Percentiles rank a stretch among this genome's conserved stretches.
phyloP scores from a whole-genome alignment of 164 flowering plant species.

The Vitis vinifera region DNA sequence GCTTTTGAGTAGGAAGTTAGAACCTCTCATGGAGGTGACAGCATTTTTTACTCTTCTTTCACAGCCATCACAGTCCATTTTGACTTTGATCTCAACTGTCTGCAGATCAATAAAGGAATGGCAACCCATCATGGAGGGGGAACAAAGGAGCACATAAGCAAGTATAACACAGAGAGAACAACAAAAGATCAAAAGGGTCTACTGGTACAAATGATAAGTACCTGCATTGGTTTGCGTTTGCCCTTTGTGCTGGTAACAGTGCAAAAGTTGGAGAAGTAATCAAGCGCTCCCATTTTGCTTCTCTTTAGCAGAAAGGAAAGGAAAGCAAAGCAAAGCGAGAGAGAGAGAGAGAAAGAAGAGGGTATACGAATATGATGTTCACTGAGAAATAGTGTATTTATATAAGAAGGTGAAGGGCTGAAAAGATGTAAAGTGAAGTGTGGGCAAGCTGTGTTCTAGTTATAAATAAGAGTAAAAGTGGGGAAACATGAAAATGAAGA shows the following conservation, averaged over 20 bases:
- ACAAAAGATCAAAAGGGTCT: not conserved
- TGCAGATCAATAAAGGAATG: constrained; percentile 16
- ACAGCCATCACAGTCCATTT: constrained; percentile 87
- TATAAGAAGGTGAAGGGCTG: constrained; percentile 10
- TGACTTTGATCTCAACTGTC: constrained; percentile 85
- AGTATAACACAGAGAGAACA: not conserved
- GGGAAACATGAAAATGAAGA: not conserved
- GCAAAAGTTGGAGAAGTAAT: constrained; percentile 63
- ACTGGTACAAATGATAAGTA: constrained; percentile 15
- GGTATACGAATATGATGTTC: not conserved
- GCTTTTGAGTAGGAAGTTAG: not conserved
- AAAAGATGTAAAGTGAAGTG: not conserved
- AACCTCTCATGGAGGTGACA: constrained; percentile 65
- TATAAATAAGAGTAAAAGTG: not conserved
- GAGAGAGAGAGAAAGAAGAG: not conserved
- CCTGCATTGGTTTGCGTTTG: constrained; percentile 73
- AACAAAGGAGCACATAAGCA: not conserved
- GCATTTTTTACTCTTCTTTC: constrained; percentile 69
- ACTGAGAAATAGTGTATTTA: constrained; percentile 9
- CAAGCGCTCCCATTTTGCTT: constrained; percentile 62
- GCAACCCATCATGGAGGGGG: not conserved
- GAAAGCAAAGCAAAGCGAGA: constrained; percentile 1
- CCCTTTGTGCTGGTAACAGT: constrained; percentile 44
- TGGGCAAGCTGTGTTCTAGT: not conserved
- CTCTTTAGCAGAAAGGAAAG: constrained; percentile 10